Evolutionary conservation across 1,284 basidiomycete genomes (phyloP).

Genomic region (Cryptococcus sp.): DNA sequence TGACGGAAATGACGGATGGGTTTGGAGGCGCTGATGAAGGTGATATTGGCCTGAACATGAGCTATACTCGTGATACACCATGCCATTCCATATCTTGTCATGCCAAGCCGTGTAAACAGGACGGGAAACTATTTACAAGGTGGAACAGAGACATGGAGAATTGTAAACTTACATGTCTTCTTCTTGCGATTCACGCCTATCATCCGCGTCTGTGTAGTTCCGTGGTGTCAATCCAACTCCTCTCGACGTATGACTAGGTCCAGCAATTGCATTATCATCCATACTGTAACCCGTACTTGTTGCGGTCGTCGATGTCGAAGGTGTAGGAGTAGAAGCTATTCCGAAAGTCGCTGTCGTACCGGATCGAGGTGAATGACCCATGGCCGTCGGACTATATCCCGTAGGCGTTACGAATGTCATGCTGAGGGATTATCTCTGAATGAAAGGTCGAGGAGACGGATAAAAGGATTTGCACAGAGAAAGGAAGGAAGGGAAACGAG

Average conservation of each 20-base stretch:
- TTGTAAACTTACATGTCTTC: too few species aligned
- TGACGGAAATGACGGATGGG: slow-evolving; percentile 37
- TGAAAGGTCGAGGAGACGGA: too few species aligned
- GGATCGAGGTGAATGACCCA: neutral
- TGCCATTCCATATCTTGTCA: too few species aligned
- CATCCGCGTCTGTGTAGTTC: too few species aligned
- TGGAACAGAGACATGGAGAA: too few species aligned
- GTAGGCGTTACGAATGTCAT: neutral
- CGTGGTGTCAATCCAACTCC: too few species aligned
- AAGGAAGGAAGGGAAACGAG: too few species aligned
- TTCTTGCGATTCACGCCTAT: too few species aligned
- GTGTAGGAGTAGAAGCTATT: too few species aligned
- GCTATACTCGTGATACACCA: too few species aligned
- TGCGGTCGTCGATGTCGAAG: neutral
- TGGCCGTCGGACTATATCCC: neutral
- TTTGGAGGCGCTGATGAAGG: slow-evolving; percentile 44
- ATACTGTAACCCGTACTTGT: neutral
- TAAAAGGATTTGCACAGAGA: too few species aligned
- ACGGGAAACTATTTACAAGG: neutral
- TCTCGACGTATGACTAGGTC: neutral
- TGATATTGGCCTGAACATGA: slow-evolving; percentile 9
- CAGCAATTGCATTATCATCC: neutral
- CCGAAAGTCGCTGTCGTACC: neutral
- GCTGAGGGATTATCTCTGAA: neutral
- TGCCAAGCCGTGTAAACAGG: too few species aligned